phyloP scores from a whole-genome alignment of 73 alveolate genomes.

The Symbiodinium natans region DNA sequence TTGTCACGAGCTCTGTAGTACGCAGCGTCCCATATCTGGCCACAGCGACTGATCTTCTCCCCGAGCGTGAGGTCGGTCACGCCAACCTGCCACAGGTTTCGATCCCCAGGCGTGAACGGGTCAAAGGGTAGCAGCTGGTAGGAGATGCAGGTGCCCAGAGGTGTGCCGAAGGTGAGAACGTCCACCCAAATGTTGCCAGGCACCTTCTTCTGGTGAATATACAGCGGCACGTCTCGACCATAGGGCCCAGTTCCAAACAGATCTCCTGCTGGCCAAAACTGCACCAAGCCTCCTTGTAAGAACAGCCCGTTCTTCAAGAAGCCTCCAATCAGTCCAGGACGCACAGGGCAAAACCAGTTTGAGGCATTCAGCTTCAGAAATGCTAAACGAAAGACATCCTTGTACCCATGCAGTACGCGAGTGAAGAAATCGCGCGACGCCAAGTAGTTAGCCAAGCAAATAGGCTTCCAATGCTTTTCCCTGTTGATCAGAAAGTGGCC shows the following conservation, averaged over 20 bases:
- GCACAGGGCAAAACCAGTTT: conserved; percentile 40
- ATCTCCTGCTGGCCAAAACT: not conserved
- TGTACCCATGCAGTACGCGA: conserved; percentile 29
- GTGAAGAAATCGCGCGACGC: conserved; percentile 55
- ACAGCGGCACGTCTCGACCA: not conserved
- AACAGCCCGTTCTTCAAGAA: not conserved
- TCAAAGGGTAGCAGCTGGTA: not conserved
- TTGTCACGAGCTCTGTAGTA: not conserved
- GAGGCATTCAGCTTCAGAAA: conserved; percentile 59
- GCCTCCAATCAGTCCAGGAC: conserved; percentile 30
- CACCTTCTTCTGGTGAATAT: not conserved
- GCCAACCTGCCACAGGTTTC: not conserved
- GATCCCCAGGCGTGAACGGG: not conserved
- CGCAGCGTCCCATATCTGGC: not conserved
- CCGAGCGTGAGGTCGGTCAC: not conserved
- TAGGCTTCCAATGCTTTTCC: conserved; percentile 24
- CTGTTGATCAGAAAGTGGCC: conserved; percentile 39
- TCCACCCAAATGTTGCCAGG: not conserved
- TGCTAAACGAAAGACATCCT: conserved; percentile 39
- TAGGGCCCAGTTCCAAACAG: not conserved
- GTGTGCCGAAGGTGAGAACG: not conserved
- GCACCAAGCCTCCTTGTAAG: not conserved
- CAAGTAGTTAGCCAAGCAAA: conserved; percentile 45
- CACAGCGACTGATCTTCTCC: not conserved
- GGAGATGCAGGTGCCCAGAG: not conserved